phyloP scores from a whole-genome alignment of 2,329 filamentous ascomycete species.

The Dothideomycetidae sp. region DNA sequence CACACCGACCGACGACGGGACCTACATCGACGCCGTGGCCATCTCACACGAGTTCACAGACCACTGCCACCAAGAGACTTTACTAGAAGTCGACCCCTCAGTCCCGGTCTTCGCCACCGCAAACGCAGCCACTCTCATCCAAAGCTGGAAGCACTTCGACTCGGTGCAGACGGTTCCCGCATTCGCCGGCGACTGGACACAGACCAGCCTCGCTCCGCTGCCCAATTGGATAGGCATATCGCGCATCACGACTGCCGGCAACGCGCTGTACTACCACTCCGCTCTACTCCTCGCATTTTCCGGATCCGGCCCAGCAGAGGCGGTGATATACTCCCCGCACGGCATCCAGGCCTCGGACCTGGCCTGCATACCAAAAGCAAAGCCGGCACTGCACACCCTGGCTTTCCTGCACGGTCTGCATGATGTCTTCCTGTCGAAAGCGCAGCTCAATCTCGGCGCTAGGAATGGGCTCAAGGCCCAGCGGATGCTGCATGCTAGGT shows the following conservation, averaged over 20 bases:
- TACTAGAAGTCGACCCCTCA: conserved; percentile 38
- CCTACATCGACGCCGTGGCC: conserved; percentile 43
- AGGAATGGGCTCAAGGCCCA: conserved; percentile 47
- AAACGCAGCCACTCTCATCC: conserved; percentile 43
- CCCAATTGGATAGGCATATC: conserved; percentile 49
- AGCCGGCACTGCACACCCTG: conserved; percentile 37
- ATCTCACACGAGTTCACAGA: conserved; percentile 56
- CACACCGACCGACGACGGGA: conserved; percentile 16
- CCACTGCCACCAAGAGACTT: conserved; percentile 49
- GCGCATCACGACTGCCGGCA: conserved; percentile 39
- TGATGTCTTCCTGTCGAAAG: conserved; percentile 39
- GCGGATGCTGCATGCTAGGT: conserved; percentile 37
- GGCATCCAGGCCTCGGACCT: conserved; percentile 38
- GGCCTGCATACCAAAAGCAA: conserved; percentile 27
- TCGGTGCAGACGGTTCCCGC: conserved; percentile 37
- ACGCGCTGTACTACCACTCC: conserved; percentile 47
- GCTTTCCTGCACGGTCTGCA: conserved; percentile 51
- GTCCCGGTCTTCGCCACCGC: conserved; percentile 47
- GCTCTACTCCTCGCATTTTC: conserved; percentile 45
- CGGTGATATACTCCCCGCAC: conserved; percentile 50
- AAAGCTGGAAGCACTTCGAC: conserved; percentile 46
- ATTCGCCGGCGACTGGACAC: conserved; percentile 35
- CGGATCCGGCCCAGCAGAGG: conserved; percentile 32
- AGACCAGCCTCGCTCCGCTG: conserved; percentile 31
- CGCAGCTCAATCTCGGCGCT: conserved; percentile 50